phyloP scores from a whole-genome alignment of 2,329 filamentous ascomycete species.

The Pseudogymnoascus sp. region DNA sequence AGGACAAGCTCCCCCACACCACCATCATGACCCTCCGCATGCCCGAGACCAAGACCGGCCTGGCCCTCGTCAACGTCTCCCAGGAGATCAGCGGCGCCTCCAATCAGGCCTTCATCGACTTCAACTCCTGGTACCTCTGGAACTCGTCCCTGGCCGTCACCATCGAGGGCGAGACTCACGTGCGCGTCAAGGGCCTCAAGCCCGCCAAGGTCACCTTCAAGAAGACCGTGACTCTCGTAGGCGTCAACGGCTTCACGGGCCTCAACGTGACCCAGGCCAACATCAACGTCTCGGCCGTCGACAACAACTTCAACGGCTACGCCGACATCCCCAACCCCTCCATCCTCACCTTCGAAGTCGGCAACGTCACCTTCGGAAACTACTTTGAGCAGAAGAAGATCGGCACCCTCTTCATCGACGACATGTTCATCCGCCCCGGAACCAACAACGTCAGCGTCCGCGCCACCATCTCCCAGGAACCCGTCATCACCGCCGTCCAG shows the following conservation, averaged over 20 bases:
- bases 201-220: conserved; percentile 46
- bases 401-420: conserved; percentile 29
- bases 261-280: conserved; percentile 42
- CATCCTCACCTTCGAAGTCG: conserved; percentile 47
- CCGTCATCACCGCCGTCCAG: conserved; percentile 26
- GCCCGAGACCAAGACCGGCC: conserved; percentile 28
- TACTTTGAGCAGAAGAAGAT: not conserved
- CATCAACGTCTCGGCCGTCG: conserved; percentile 37
- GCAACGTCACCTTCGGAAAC: conserved; percentile 32
- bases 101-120: conserved; percentile 34
- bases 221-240: conserved; percentile 47
- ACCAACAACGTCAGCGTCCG: conserved; percentile 44
- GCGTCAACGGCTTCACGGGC: conserved; percentile 48
- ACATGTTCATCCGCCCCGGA: conserved; percentile 48
- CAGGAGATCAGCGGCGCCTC: conserved; percentile 27
- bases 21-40: conserved; percentile 25
- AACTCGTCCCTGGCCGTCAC: conserved; percentile 42
- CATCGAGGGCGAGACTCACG: conserved; percentile 43
- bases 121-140: conserved; percentile 40
- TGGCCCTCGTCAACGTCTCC: conserved; percentile 36
- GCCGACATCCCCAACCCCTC: conserved; percentile 54
- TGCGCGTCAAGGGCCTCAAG: conserved; percentile 45
- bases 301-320: conserved; percentile 46
- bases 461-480: conserved; percentile 39
- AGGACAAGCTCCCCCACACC: conserved; percentile 13